Evolutionary conservation across 2,329 filamentous ascomycete species (phyloP), one percentile per base, ranked within the genome.

Genomic region (Pseudogymnoascus verrucosus): DNA sequence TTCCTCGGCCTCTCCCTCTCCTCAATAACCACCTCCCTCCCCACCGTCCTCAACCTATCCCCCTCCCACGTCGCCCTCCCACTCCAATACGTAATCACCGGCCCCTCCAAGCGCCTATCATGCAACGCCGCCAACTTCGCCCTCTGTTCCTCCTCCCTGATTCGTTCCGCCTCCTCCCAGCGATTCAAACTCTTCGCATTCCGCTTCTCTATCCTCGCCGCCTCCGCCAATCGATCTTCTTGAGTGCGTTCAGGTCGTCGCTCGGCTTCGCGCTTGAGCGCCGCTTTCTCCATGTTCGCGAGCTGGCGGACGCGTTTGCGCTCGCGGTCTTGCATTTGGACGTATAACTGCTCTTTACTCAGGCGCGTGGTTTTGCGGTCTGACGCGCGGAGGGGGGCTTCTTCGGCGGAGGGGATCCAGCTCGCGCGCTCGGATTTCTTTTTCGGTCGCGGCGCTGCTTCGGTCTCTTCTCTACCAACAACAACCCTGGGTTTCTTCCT

Each of bases 121-220:
- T 96, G 90, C 69, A 98, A 79, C 12, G 93, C 95, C 40, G 93
- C 92, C 59, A 98, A 80, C 76, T 89, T 93, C 42, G 87, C 89
- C 67, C 86, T 84, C 66, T 93, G 84, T 72, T 96, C 90, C 70
- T 93, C 91, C 68, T 93, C 89, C 64, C 93, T 86, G 73, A 89
- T 87, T 76, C 91, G 92, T 77, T 99, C 95, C 5, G 91, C 90
- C 74, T 91, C 89, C 75, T 98, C 93, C 93, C 93, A 98, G 63
- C 91, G 84, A 72, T 93, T 97, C 71, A 96, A 78, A 75, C 89
- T 98, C 80, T 91, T 96, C 69, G 89, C 84, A 75, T 99, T 97
- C 70, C 88, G 82, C 75, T 89, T 89, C 76, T 98, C 95, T 5
- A 96, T 88, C 62, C 87, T 78, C 16, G 88, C 90, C 1, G 93